These are phyloP conservation scores for Penicillium sp. DNA, from an alignment of 2,329 filamentous ascomycete genomes.

Conservation along the genomic window DNA sequence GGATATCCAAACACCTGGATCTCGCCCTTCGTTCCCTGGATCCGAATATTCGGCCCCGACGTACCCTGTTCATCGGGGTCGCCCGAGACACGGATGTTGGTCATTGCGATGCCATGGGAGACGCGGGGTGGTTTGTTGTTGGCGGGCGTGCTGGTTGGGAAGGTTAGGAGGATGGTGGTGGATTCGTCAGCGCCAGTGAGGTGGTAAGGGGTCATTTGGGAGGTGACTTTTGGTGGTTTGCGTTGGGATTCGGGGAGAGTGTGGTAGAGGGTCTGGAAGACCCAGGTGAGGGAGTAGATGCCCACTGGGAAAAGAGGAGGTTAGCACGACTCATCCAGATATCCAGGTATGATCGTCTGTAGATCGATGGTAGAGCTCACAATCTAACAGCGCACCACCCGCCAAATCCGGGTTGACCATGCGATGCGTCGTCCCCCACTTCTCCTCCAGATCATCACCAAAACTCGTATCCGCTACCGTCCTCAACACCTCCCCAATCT, in stretches of 20 bases:
- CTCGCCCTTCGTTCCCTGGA: slow-evolving; percentile 80
- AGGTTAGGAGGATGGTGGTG: slow-evolving; percentile 76
- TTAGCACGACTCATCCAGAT: neutral
- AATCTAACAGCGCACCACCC: slow-evolving; percentile 78
- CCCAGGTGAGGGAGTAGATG: slow-evolving; percentile 87
- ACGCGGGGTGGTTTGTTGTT: slow-evolving; percentile 48
- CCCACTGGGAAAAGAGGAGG: slow-evolving; percentile 57
- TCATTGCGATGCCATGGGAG: slow-evolving; percentile 73
- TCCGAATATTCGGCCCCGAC: slow-evolving; percentile 70
- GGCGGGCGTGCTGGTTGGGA: slow-evolving; percentile 61
- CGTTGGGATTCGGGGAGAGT: slow-evolving; percentile 67
- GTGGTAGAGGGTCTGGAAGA: slow-evolving; percentile 87
- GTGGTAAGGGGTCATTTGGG: slow-evolving; percentile 72
- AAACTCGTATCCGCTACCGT: slow-evolving; percentile 66
- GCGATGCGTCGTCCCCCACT: slow-evolving; percentile 66
- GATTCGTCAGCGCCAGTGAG: slow-evolving; percentile 75
- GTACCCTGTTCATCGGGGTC: slow-evolving; percentile 65
- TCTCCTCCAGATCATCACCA: slow-evolving; percentile 62
- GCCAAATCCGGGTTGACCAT: slow-evolving; percentile 85
- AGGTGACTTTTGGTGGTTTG: slow-evolving; percentile 66
- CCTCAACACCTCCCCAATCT: slow-evolving; percentile 62
- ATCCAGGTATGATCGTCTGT: neutral
- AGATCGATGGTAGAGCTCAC: slow-evolving; percentile 35
- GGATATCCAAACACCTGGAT: slow-evolving; percentile 77
- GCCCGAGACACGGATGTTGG: slow-evolving; percentile 64